Evolutionary conservation across 441 rosid species (phyloP).

Genomic region (Adansonia grandidieri): DNA sequence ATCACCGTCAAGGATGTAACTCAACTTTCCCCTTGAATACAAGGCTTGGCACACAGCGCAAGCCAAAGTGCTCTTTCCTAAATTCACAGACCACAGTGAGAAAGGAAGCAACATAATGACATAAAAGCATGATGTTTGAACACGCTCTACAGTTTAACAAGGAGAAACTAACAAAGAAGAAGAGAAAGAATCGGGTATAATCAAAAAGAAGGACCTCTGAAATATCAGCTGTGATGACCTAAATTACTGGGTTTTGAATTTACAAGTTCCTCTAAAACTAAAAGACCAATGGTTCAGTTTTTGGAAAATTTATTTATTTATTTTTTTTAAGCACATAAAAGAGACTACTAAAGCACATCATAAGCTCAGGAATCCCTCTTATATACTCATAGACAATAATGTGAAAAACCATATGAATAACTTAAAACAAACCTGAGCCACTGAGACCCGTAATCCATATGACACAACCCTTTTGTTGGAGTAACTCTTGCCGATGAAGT

Average conservation of each 20-base stretch:
- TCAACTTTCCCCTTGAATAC: conserved; percentile 59
- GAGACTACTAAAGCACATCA: background rate
- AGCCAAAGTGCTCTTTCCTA: conserved; percentile 79
- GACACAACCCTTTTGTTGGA: conserved; percentile 72
- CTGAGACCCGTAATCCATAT: conserved; percentile 81
- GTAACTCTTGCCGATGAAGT: conserved; percentile 52
- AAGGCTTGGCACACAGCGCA: conserved; percentile 59
- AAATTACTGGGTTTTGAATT: conserved; percentile 15
- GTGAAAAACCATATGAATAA: background rate
- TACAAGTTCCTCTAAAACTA: conserved; percentile 6
- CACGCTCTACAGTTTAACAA: background rate
- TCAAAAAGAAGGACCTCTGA: background rate
- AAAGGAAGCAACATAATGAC: conserved; percentile 8
- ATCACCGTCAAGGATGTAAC: conserved; percentile 79
- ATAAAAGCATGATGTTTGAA: background rate
- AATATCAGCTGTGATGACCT: background rate
- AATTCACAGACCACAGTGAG: background rate
- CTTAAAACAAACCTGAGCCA: conserved; percentile 63
- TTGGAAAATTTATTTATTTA: background rate
- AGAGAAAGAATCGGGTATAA: background rate
- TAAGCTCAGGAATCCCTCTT: conserved; percentile 8
- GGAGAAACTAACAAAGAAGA: conserved; percentile 3
- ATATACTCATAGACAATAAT: background rate
- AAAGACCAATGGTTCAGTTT: conserved; percentile 15
- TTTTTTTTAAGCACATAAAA: conserved; percentile 3